phyloP scores from a whole-genome alignment of 441 rosid species.

The Rhodomyrtus psidioides region DNA sequence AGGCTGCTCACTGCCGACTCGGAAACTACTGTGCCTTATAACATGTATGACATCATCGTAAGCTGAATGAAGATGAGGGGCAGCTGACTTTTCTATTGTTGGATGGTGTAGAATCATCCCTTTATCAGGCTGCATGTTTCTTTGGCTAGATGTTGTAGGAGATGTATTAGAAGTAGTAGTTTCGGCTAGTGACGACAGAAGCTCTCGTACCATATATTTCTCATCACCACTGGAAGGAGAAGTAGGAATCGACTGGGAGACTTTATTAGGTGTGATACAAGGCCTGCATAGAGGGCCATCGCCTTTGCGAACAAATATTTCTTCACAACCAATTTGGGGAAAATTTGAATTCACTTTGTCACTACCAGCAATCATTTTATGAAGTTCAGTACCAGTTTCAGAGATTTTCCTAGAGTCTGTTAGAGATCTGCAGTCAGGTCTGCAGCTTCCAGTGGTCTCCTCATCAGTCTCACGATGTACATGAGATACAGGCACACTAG shows the following conservation, averaged over 20 bases:
- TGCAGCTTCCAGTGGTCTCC: slow-evolving; percentile 18
- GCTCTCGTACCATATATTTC: slow-evolving; percentile 60
- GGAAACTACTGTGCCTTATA: slow-evolving; percentile 74
- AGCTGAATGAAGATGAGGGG: slow-evolving; percentile 42
- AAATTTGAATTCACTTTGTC: slow-evolving; percentile 14
- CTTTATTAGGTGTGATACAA: slow-evolving; percentile 23
- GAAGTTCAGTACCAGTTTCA: slow-evolving; percentile 19
- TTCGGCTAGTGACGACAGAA: slow-evolving; percentile 36
- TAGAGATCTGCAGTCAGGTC: slow-evolving; percentile 19
- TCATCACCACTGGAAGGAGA: slow-evolving; percentile 44
- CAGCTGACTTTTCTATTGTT: slow-evolving; percentile 28
- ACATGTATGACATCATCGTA: slow-evolving; percentile 86
- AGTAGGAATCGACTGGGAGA: slow-evolving; percentile 18
- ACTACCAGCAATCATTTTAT: slow-evolving; percentile 9
- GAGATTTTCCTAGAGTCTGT: slow-evolving; percentile 25
- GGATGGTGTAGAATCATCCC: slow-evolving; percentile 25
- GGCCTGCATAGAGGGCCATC: slow-evolving; percentile 24
- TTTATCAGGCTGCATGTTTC: slow-evolving; percentile 32
- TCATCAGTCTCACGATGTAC: slow-evolving; percentile 17
- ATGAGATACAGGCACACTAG: slow-evolving; percentile 21
- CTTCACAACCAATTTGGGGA: slow-evolving; percentile 24
- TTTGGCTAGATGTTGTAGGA: slow-evolving; percentile 23
- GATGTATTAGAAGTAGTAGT: slow-evolving; percentile 23
- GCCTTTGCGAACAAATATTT: slow-evolving; percentile 12
- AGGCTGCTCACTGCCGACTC: slow-evolving; percentile 80